Base-by-base conservation (phyloP, 2,329 filamentous ascomycete species). In the Paecilomyces fulvus region DNA sequence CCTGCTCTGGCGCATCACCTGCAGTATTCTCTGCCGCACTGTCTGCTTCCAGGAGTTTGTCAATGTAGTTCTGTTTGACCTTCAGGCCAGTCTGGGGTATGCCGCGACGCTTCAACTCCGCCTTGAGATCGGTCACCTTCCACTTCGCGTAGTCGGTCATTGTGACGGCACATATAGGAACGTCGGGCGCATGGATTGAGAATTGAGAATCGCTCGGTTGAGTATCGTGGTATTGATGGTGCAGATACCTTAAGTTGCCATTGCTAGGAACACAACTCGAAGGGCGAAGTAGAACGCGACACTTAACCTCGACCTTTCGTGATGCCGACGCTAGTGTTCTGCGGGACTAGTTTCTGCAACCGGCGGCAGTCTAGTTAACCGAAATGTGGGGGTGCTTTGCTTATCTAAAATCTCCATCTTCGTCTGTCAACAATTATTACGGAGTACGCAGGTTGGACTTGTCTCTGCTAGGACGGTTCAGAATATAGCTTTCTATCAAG, bases 71-170 rank as follows among this genome's bases (percentile, higher is more conserved):
- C 53, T 77, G 81, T 58, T 87, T 88, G 23, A 84, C 80, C 69
- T 91, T 89, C 54, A 90, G 79, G 8, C 89, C 89, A 23, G 82
- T 82, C 59, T 84, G 81, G 5, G 84, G 76, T 43, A 92, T 80
- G n/a, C 85, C 84, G 60, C 88, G 83, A 57, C 78, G 79, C 73
- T 89, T 90, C 48, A 92, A 79, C 76, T 91, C 87, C 21, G 83
- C 83, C 72, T 86, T 88, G 57, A 92, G 80, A 65, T 91, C 87
- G 31, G 85, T 78, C 60, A 92, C 89, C 74, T 89, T 92, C 66
- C 86, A 80, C 71, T 78, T 79, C 55, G 69, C 76, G 68, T 79
- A 83, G 62, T 82, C 79, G 58, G 75, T 73, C 80, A 81, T 82
- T 31, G 46, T 68, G 60, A 53, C 33, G 52, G 25, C 23, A 12